Percentiles rank a stretch among this genome's conserved stretches.
Conservation (phyloP, 805 yeast species). For the Cyberlindnera mrakii region DNA sequence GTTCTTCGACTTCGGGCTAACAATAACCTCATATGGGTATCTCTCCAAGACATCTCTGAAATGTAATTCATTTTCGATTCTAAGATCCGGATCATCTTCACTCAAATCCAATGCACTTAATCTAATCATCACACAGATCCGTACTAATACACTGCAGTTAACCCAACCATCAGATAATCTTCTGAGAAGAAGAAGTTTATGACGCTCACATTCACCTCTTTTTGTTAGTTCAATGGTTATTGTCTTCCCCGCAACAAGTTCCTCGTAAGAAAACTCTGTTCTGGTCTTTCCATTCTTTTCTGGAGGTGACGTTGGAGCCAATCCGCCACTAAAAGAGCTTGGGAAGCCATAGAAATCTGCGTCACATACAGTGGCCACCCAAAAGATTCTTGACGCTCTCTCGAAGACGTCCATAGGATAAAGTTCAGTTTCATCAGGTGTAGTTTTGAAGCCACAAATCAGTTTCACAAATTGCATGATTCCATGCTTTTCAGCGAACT, state of each 20-base stretch:
- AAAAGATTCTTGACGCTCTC: conserved; percentile 4
- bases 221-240: conserved; percentile 8
- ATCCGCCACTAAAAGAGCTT: conserved; percentile 14
- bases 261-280: conserved; percentile 1
- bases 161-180: conserved; percentile 24
- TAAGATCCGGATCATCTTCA: conserved; percentile 23
- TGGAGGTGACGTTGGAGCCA: conserved; percentile 11
- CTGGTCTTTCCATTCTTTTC: background rate
- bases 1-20: conserved; percentile 1
- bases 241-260: conserved; percentile 3
- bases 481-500: conserved; percentile 17
- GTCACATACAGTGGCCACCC: conserved; percentile 11
- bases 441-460: conserved; percentile 11
- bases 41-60: conserved; percentile 20
- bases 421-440: conserved; percentile 10
- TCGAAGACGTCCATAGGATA: conserved; percentile 8
- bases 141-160: conserved; percentile 16
- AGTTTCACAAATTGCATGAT: conserved; percentile 9
- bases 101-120: conserved; percentile 14
- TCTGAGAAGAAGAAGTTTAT: conserved; percentile 5
- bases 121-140: conserved; percentile 13
- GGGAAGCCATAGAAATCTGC: conserved; percentile 18
- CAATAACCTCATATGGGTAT: conserved; percentile 16
- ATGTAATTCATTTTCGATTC: conserved; percentile 19
- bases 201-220: conserved; percentile 1